These are phyloP conservation scores for Penicillium sp. DNA, from an alignment of 2,329 filamentous ascomycete species.

Conservation along the genomic window DNA sequence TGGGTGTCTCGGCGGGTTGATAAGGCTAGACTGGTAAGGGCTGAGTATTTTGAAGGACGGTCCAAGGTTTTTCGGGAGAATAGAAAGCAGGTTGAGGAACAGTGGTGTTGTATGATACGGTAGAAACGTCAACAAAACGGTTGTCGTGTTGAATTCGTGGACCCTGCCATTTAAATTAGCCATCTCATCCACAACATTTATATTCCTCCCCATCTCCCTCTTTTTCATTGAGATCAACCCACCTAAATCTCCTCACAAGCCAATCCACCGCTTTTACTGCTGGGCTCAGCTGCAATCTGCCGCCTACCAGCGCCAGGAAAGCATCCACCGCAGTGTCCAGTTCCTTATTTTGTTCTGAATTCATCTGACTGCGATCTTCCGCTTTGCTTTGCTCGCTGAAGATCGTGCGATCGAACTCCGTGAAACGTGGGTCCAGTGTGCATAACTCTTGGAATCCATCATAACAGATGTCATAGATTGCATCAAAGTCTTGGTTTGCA, in stretches of 20 bases:
- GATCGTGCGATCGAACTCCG: slow-evolving; percentile 71
- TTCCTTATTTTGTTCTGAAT: slow-evolving; percentile 75
- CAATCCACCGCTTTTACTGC: slow-evolving; percentile 92
- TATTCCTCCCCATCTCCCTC: not conserved
- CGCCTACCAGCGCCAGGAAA: slow-evolving; percentile 79
- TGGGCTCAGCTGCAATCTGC: slow-evolving; percentile 77
- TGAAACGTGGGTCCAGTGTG: slow-evolving; percentile 77
- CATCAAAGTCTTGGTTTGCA: slow-evolving; percentile 84
- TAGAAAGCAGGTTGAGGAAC: slow-evolving; percentile 83
- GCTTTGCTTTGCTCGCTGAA: slow-evolving; percentile 93
- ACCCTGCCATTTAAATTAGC: slow-evolving; percentile 57
- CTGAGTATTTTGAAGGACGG: slow-evolving; percentile 78
- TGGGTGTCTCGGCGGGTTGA: slow-evolving; percentile 74
- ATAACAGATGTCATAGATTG: slow-evolving; percentile 79
- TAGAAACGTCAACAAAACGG: slow-evolving; percentile 80
- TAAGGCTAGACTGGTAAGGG: slow-evolving; percentile 79
- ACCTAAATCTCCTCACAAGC: slow-evolving; percentile 89
- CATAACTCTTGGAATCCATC: slow-evolving; percentile 93
- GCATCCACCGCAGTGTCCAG: slow-evolving; percentile 75
- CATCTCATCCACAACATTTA: slow-evolving; percentile 6
- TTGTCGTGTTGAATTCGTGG: slow-evolving; percentile 84
- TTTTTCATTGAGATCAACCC: slow-evolving; percentile 26
- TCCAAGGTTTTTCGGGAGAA: slow-evolving; percentile 73
- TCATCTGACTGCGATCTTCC: slow-evolving; percentile 86
- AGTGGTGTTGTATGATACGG: slow-evolving; percentile 86